Evolutionary conservation across 2,329 filamentous ascomycete genomes (phyloP).

Genomic region (Pseudogymnoascus sp.): DNA sequence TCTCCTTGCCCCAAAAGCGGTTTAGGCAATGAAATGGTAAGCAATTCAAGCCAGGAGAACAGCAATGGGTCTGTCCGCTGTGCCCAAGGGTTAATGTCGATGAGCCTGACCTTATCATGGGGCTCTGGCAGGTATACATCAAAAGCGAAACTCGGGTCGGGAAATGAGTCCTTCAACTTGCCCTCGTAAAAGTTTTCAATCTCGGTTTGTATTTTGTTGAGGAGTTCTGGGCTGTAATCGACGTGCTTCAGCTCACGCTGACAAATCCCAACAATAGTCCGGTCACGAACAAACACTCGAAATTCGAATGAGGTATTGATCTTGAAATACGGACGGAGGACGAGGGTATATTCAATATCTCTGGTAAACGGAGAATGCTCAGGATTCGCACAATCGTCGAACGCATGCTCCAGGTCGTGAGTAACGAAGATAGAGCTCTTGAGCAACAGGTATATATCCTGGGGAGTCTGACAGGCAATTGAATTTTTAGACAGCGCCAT

Average conservation of each 20-base stretch:
- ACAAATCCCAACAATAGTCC: conserved; percentile 70
- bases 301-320: conserved; percentile 91
- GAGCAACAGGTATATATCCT: conserved; percentile 86
- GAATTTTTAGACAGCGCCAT: conserved; percentile 78
- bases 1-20: conserved; percentile 44
- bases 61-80: conserved; percentile 77
- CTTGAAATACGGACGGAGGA: conserved; percentile 79
- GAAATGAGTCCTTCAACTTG: conserved; percentile 66
- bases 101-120: conserved; percentile 52
- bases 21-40: conserved; percentile 57
- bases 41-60: conserved; percentile 82
- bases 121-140: conserved; percentile 83
- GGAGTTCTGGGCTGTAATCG: conserved; percentile 61
- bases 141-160: conserved; percentile 76
- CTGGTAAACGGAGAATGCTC: conserved; percentile 25
- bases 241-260: conserved; percentile 90
- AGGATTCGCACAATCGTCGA: conserved; percentile 57
- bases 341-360: conserved; percentile 45
- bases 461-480: conserved; percentile 78
- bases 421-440: conserved; percentile 94
- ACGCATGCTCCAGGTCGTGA: conserved; percentile 88
- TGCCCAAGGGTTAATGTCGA: conserved; percentile 96
- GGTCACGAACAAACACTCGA: conserved; percentile 82
- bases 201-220: conserved; percentile 54
- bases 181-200: conserved; percentile 71